Conservation (phyloP, 2,329 filamentous ascomycete species). For the Aspergillus pseudonomiae region DNA sequence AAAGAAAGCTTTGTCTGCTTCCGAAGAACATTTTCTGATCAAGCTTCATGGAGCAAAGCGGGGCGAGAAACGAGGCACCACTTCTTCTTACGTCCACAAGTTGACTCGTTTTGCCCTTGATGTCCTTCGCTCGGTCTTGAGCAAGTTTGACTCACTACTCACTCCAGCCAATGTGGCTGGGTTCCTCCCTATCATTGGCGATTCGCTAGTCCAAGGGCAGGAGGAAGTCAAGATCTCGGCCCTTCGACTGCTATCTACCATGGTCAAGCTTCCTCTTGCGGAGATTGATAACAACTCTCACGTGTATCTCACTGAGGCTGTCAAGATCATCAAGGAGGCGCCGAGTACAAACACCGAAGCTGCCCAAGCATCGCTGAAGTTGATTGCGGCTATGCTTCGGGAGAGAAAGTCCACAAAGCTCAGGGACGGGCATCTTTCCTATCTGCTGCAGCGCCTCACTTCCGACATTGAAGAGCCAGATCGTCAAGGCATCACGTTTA, state of each 20-base stretch:
- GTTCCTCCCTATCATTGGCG: slow-evolving; percentile 86
- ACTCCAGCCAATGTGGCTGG: slow-evolving; percentile 79
- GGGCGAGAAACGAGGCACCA: slow-evolving; percentile 69
- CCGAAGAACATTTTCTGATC: slow-evolving; percentile 68
- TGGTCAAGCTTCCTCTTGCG: slow-evolving; percentile 79
- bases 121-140: slow-evolving; percentile 79
- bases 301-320: slow-evolving; percentile 82
- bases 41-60: slow-evolving; percentile 76
- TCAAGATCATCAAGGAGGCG: slow-evolving; percentile 76
- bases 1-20: slow-evolving; percentile 28
- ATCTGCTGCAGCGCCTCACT: slow-evolving; percentile 78
- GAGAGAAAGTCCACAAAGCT: slow-evolving; percentile 76
- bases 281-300: slow-evolving; percentile 70
- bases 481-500: slow-evolving; percentile 90
- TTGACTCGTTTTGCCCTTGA: slow-evolving; percentile 86
- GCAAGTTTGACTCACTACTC: slow-evolving; percentile 79
- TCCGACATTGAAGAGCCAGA: slow-evolving; percentile 91
- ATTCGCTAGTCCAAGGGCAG: slow-evolving; percentile 79
- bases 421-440: slow-evolving; percentile 79
- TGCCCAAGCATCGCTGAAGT: slow-evolving; percentile 83
- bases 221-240: slow-evolving; percentile 92
- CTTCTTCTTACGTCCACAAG: slow-evolving; percentile 82
- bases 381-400: slow-evolving; percentile 81
- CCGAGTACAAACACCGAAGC: slow-evolving; percentile 80
- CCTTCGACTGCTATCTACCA: slow-evolving; percentile 79